These are phyloP conservation scores for Rhynchospora breviuscula DNA, from an alignment of 176 grass and related monocot genomes.

Conservation along the genomic window DNA sequence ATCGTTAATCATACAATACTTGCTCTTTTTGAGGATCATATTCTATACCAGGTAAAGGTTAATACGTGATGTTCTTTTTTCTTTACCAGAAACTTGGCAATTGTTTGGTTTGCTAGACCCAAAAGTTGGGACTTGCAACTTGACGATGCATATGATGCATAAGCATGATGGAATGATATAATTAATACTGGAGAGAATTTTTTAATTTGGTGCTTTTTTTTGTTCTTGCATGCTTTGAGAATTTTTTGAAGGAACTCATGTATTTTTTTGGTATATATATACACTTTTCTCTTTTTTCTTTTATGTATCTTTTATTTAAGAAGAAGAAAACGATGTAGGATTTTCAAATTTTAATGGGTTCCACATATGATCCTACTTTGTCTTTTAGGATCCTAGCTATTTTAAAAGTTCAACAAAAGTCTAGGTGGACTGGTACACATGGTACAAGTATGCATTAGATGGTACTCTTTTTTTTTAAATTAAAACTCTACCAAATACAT, in stretches of 20 bases:
- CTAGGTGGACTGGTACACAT: background rate
- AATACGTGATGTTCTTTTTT: background rate
- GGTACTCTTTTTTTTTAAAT: background rate
- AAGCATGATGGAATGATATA: background rate
- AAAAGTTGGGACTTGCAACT: background rate
- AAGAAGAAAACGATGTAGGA: background rate
- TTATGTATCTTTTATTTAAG: background rate
- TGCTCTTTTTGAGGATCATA: conserved; percentile 76
- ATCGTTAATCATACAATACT: conserved; percentile 94
- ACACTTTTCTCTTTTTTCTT: background rate
- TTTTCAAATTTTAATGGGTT: conserved; percentile 11
- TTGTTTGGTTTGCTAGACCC: background rate
- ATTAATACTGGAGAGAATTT: background rate
- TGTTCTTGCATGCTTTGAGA: background rate
- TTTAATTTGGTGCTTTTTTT: background rate
- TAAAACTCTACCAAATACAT: background rate
- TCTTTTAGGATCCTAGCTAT: background rate
- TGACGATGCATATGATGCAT: background rate
- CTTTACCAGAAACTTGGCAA: background rate
- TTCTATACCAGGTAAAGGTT: conserved; percentile 65
- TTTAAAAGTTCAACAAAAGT: background rate
- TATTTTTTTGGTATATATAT: background rate
- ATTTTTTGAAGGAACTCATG: background rate
- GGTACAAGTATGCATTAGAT: background rate
- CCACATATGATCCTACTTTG: background rate